Evolutionary conservation across 306 rosid species (phyloP), one percentile per base, ranked within the genome.

Genomic region (Vigna radiata): DNA sequence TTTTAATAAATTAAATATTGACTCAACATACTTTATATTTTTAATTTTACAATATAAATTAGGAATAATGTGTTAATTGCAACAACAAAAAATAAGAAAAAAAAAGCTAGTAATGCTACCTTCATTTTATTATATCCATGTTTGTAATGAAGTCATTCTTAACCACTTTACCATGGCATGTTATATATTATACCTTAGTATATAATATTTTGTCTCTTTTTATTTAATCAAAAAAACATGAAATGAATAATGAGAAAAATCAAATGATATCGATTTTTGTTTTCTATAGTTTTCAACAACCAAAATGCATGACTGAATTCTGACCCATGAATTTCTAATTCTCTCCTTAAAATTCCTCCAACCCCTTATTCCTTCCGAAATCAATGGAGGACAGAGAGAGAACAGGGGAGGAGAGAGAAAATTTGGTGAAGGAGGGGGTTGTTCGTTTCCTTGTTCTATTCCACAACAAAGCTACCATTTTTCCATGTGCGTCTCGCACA

Each of bases 291-390:
- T 73, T 46, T 63, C 76, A 73, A 52, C 8, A 41, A 69, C 73
- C 56, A 43, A 62, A 73, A 75, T 63, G 33, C 6, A 82, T 56
- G 79, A 78, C 47, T 55, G 75, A 76, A 79, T 86, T 86, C 5
- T 86, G 88, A 87, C 91, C 88, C 88, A 87, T 84, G 79, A 85
- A 52, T 79, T 74, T 79, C 66, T 78, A 39, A 77, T 73, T 96
- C 91, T 79, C 61, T 52, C 49, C 78, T 41, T 47, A 25, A 77
- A 63, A 60, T 70, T 60, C 80, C 72, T 76, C 74, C 72, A 54
- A 61, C 81, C 49, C 19, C 53, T 39, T 64, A 39, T n/a, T 76
- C 33, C 68, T 37, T 94, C 88, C 59, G 27, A 11, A 56, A 56
- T 11, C 17, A 11, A 5, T 6, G 63, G 63, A 56, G 0, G 15